Conservation (phyloP, 2,329 filamentous ascomycete genomes). For the Trichoderma brevicompactum region DNA sequence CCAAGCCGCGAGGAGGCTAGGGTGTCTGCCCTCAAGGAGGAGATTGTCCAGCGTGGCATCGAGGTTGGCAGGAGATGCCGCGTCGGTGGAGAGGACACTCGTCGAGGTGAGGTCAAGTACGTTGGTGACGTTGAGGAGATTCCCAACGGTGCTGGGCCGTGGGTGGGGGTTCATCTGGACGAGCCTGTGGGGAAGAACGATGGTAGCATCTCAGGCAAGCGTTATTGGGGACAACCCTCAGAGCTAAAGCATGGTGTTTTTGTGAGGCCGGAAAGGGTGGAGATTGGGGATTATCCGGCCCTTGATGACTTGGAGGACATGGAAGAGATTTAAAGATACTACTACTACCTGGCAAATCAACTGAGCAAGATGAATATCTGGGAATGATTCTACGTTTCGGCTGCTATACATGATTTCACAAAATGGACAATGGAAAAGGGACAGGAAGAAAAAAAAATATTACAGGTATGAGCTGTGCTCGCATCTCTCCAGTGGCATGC, state of each 20-base stretch:
- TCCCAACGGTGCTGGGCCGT: slow-evolving; percentile 64
- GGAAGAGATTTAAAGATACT: slow-evolving; percentile 64
- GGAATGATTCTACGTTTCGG: neutral
- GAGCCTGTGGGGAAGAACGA: slow-evolving; percentile 85
- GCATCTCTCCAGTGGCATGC: slow-evolving; percentile 8
- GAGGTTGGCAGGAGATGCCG: slow-evolving; percentile 65
- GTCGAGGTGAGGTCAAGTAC: slow-evolving; percentile 72
- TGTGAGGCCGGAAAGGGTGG: slow-evolving; percentile 76
- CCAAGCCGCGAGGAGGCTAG: slow-evolving; percentile 74
- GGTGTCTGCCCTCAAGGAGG: slow-evolving; percentile 67
- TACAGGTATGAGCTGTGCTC: neutral
- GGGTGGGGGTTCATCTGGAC: slow-evolving; percentile 77
- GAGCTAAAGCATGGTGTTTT: slow-evolving; percentile 75
- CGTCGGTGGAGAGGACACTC: slow-evolving; percentile 68
- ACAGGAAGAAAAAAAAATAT: neutral
- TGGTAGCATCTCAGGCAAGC: slow-evolving; percentile 67
- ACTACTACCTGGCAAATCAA: neutral
- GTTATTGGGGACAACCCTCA: slow-evolving; percentile 72
- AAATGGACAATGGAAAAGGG: neutral
- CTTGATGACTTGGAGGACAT: slow-evolving; percentile 77
- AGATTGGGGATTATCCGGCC: slow-evolving; percentile 72
- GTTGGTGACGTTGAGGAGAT: slow-evolving; percentile 78
- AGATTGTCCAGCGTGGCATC: slow-evolving; percentile 72
- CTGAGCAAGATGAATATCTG: slow-evolving; percentile 2
- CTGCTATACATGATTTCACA: neutral